A percentile compares a stretch with the other conserved stretches of the same genome.
Conservation (phyloP, 2,329 filamentous ascomycete genomes). For the Gnomoniopsis smithogilvyi region DNA sequence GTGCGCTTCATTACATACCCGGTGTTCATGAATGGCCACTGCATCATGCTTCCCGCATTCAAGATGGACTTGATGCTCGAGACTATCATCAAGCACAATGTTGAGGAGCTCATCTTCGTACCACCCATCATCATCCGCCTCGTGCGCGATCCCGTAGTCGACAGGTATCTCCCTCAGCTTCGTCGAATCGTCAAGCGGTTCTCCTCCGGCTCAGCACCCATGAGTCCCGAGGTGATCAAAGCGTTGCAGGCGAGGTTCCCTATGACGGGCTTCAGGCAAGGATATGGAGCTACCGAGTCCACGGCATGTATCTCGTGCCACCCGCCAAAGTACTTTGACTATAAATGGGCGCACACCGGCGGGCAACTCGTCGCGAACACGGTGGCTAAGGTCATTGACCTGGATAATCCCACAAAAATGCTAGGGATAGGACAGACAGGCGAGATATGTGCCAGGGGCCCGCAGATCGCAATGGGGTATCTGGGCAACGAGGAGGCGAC, state of each 20-base stretch:
- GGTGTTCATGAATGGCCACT: slow-evolving; percentile 21
- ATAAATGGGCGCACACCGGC: slow-evolving; percentile 53
- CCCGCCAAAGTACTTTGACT: slow-evolving; percentile 51
- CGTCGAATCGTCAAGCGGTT: slow-evolving; percentile 46
- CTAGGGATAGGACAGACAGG: slow-evolving; percentile 48
- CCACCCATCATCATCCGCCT: slow-evolving; percentile 24
- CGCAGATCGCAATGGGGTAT: slow-evolving; percentile 48
- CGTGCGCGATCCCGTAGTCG: slow-evolving; percentile 20
- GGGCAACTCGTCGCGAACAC: slow-evolving; percentile 57
- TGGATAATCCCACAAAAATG: slow-evolving; percentile 47
- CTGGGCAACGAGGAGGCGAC: slow-evolving; percentile 40
- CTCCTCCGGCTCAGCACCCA: slow-evolving; percentile 50
- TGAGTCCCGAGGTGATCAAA: slow-evolving; percentile 54
- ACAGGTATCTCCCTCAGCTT: slow-evolving; percentile 22
- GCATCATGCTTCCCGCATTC: slow-evolving; percentile 23
- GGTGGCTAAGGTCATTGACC: slow-evolving; percentile 55
- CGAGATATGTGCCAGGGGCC: slow-evolving; percentile 38
- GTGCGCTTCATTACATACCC: slow-evolving; percentile 21
- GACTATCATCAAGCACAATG: slow-evolving; percentile 19
- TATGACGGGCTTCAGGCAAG: slow-evolving; percentile 58
- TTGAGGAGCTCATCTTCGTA: slow-evolving; percentile 24
- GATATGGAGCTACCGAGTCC: slow-evolving; percentile 66
- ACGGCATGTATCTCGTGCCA: slow-evolving; percentile 62
- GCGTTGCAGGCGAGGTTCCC: slow-evolving; percentile 55
- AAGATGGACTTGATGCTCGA: slow-evolving; percentile 22